Conservation (phyloP, 768 basidiomycete genomes). For the Mycena belliarum region DNA sequence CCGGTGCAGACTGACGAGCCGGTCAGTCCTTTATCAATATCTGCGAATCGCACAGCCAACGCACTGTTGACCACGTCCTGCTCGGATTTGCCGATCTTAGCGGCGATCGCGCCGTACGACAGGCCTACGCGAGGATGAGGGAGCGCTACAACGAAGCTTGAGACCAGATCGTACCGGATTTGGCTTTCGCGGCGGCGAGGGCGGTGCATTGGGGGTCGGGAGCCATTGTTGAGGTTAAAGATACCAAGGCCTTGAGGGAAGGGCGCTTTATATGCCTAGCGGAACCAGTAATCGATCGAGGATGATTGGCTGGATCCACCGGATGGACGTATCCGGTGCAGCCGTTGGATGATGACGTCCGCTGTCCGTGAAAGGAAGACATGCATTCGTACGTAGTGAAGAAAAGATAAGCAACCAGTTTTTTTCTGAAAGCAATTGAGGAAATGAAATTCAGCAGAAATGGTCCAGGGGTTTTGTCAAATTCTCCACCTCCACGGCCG, state of each 20-base stretch:
- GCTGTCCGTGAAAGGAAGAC: too few species aligned
- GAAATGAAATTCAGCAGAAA: too few species aligned
- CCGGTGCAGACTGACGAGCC: constrained; percentile 49
- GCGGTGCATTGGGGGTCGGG: constrained; percentile 60
- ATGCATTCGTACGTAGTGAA: too few species aligned
- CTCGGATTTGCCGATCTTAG: constrained; percentile 39
- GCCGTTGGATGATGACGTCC: too few species aligned
- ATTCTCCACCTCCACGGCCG: constrained; percentile 1
- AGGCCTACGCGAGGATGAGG: constrained; percentile 37
- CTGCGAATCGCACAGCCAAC: too few species aligned
- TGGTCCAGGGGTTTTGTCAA: too few species aligned
- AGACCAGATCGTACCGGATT: constrained; percentile 42
- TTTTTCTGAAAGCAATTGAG: too few species aligned
- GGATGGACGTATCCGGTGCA: too few species aligned
- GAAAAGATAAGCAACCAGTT: too few species aligned
- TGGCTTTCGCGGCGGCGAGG: constrained; percentile 50
- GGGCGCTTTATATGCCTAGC: background rate
- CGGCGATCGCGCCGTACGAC: constrained; percentile 51
- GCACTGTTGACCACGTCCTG: constrained; percentile 57
- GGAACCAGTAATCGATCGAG: constrained; percentile 14
- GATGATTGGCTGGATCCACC: background rate
- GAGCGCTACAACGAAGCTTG: background rate
- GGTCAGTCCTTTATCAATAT: background rate
- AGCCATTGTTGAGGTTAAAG: constrained; percentile 37
- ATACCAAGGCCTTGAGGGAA: background rate